A percentile compares a stretch with the other conserved stretches of the same genome.
phyloP scores from a whole-genome alignment of 371 early-diverging fungal genomes.

The Zopfochytrium polystomum region DNA sequence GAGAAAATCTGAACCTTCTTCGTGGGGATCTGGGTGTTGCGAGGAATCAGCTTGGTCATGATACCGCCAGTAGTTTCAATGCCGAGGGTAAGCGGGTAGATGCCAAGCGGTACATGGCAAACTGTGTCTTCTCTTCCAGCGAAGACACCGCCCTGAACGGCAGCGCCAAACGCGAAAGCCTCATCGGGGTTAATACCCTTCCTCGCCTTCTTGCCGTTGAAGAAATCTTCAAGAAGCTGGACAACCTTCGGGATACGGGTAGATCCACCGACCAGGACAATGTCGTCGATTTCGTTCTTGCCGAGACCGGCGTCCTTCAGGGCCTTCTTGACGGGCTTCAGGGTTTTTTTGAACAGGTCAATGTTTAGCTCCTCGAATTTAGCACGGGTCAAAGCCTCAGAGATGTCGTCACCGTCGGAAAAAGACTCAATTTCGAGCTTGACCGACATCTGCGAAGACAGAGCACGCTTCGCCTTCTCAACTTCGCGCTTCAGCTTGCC shows the following conservation, averaged over 20 bases:
- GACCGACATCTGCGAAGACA: constrained; percentile 83
- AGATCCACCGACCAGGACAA: constrained; percentile 99
- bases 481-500: constrained; percentile 83
- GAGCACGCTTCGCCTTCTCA: constrained; percentile 87
- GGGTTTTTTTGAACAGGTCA: constrained; percentile 89
- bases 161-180: constrained; percentile 98
- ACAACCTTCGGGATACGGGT: constrained; percentile 99
- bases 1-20: constrained; percentile 98
- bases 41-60: constrained; percentile 93
- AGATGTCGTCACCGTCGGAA: constrained; percentile 83
- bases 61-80: constrained; percentile 97
- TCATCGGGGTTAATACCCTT: constrained; percentile 98
- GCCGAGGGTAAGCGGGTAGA: constrained; percentile 63
- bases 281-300: constrained; percentile 89
- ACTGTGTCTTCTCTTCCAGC: constrained; percentile 87
- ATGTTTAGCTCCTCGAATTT: constrained; percentile 96
- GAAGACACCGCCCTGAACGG: constrained; percentile 94
- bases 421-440: constrained; percentile 93
- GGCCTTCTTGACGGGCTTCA: constrained; percentile 95
- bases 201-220: constrained; percentile 97
- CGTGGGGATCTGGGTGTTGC: constrained; percentile 96
- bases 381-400: constrained; percentile 93
- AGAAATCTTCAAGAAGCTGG: constrained; percentile 93
- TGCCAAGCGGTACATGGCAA: constrained; percentile 71
- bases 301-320: constrained; percentile 91